Conservation (phyloP, 441 rosid genomes). For the Gossypium aridum region DNA sequence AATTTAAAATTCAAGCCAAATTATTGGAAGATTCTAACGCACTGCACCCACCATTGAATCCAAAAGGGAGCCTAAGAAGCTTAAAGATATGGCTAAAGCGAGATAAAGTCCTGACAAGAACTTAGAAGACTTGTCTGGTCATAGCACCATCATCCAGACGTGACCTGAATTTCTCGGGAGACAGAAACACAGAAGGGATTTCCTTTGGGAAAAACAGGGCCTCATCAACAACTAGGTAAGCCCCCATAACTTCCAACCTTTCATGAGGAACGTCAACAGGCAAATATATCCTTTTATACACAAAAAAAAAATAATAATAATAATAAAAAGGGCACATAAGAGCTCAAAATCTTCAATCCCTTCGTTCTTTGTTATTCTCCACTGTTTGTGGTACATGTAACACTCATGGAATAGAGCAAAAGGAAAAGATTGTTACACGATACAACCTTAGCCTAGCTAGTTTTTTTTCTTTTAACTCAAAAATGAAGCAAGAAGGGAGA, state of each 20-base stretch:
- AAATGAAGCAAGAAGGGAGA: constrained; percentile 12
- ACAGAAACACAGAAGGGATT: not conserved
- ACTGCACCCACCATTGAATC: too few species aligned
- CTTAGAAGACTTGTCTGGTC: too few species aligned
- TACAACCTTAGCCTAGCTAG: not conserved
- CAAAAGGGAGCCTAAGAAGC: too few species aligned
- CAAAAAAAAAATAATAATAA: too few species aligned
- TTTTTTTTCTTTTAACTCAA: constrained; percentile 14
- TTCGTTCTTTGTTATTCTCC: constrained; percentile 3
- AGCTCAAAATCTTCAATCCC: constrained; percentile 7
- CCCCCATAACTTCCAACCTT: too few species aligned
- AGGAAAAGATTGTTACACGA: constrained; percentile 1
- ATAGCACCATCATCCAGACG: too few species aligned
- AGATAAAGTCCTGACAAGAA: too few species aligned
- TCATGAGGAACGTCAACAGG: too few species aligned
- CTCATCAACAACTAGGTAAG: not conserved
- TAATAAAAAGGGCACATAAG: not conserved
- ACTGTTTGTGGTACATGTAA: not conserved
- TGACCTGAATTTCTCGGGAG: not conserved
- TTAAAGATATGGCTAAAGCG: too few species aligned
- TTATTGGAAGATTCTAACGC: too few species aligned
- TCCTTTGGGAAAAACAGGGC: not conserved
- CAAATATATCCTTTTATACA: too few species aligned
- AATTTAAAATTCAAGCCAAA: too few species aligned
- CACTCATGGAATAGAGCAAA: constrained; percentile 8